phyloP scores from a whole-genome alignment of 2,329 filamentous ascomycete genomes.

The Cladosporium sp. region DNA sequence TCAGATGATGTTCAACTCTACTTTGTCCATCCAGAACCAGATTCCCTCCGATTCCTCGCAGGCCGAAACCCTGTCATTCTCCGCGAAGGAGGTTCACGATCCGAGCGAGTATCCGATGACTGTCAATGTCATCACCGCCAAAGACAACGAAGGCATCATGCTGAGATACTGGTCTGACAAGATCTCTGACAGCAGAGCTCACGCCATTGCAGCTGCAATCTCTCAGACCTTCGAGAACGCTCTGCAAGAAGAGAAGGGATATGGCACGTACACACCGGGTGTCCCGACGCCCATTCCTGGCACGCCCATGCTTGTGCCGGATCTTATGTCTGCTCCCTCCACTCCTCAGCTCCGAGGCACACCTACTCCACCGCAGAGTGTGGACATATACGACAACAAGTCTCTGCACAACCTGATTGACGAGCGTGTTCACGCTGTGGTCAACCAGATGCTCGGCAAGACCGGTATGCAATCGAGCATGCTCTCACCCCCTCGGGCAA shows the following conservation, averaged over 20 bases:
- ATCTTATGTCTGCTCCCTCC: constrained; percentile 2
- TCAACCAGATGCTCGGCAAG: constrained; percentile 8
- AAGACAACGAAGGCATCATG: constrained; percentile 10
- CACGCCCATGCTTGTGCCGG: constrained; percentile 6
- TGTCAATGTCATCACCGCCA: constrained; percentile 8
- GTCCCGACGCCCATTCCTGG: neutral
- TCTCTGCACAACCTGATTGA: constrained; percentile 9
- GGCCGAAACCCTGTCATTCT: constrained; percentile 7
- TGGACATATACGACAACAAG: neutral
- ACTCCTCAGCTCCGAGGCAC: constrained; percentile 5
- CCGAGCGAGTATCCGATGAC: constrained; percentile 13
- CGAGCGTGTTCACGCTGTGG: constrained; percentile 9
- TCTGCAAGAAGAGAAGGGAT: constrained; percentile 1
- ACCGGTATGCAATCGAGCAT: neutral
- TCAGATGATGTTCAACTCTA: constrained; percentile 15
- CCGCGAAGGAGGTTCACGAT: constrained; percentile 8
- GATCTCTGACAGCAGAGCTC: constrained; percentile 10
- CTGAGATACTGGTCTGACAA: constrained; percentile 12
- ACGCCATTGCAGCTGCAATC: constrained; percentile 9
- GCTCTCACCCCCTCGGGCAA: neutral
- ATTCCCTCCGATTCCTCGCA: constrained; percentile 1
- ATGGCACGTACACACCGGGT: neutral
- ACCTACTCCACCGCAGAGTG: constrained; percentile 1
- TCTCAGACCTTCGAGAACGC: constrained; percentile 11
- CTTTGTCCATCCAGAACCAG: constrained; percentile 44